These are phyloP conservation scores for Metschnikowia matae DNA, from an alignment of 805 yeast genomes.

Conservation along the genomic window DNA sequence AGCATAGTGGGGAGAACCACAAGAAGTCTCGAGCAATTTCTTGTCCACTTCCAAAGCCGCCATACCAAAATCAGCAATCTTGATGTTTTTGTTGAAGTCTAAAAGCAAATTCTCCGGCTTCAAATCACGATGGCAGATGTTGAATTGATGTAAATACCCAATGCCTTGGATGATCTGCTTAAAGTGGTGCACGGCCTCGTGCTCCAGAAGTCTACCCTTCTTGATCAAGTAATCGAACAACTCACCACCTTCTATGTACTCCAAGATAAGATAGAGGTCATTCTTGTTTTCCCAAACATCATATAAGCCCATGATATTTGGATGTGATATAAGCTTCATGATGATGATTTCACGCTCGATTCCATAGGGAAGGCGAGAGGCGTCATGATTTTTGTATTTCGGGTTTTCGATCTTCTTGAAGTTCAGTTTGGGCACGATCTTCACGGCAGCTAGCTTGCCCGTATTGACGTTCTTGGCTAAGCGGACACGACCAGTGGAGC, in stretches of 20 bases:
- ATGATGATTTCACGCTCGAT: slow-evolving; percentile 82
- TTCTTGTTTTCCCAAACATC: slow-evolving; percentile 88
- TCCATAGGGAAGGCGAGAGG: slow-evolving; percentile 67
- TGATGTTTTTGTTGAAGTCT: slow-evolving; percentile 82
- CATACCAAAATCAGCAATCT: slow-evolving; percentile 98
- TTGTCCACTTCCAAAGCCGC: slow-evolving; percentile 89
- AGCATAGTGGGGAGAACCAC: slow-evolving; percentile 98
- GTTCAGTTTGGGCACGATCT: slow-evolving; percentile 85
- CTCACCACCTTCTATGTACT: slow-evolving; percentile 97
- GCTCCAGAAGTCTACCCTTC: slow-evolving; percentile 81
- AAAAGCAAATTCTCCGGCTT: slow-evolving; percentile 77
- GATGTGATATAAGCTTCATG: slow-evolving; percentile 76
- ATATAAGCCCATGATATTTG: slow-evolving; percentile 71
- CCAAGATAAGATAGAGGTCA: slow-evolving; percentile 80
- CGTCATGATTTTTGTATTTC: slow-evolving; percentile 42
- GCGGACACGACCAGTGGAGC: slow-evolving; percentile 94
- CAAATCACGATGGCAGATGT: slow-evolving; percentile 84
- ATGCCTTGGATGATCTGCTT: slow-evolving; percentile 82
- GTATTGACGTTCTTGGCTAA: slow-evolving; percentile 82
- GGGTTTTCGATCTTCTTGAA: slow-evolving; percentile 49
- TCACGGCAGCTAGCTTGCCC: slow-evolving; percentile 92
- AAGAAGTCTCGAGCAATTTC: slow-evolving; percentile 83
- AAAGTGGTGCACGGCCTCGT: slow-evolving; percentile 86
- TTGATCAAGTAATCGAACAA: slow-evolving; percentile 87
- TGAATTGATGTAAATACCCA: slow-evolving; percentile 78